Evolutionary conservation across 495 filamentous ascomycete genomes (phyloP), one percentile per base, ranked within the genome.

Genomic region (Neurospora sp.): DNA sequence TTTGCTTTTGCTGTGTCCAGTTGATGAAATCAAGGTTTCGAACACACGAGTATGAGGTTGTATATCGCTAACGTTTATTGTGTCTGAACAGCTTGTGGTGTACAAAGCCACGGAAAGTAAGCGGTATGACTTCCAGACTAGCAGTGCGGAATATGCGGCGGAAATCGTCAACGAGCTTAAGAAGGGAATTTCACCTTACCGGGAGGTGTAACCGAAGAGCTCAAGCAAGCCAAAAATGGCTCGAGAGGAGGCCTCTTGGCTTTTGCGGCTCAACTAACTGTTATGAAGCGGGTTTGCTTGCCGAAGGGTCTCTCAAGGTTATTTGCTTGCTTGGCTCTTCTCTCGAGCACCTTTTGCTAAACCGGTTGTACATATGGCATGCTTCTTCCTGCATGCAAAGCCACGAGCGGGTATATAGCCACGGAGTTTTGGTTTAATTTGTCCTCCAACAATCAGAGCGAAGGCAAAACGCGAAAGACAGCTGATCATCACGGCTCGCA

Each of bases 101-200:
- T 91, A 90, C 72, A 90, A 91, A 74, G 92, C 90, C 47, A 91
- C 91, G 22, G 94, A 97, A 80, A 92, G 90, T 76, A 98, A 99
- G 84, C 85, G 94, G 74, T 99, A 99, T 83, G 96, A 99, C 78
- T 99, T 98, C 83, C 95, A 98, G 81, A 93, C 95, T 16, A 88
- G 86, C 73, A 94, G 87, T 77, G 83, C 86, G 1, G 87, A 89
- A 39, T 93, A 96, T 78, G 95, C 95, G n/a, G 85, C 87, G 37
- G 93, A 96, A 79, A 93, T 99, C 79, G 94, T 98, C 45, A 87
- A 85, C 70, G 96, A 97, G 83, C 91, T 98, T 73, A 94, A 89
- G 82, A 91, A 88, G 79, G 91, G 88, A 41, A 87, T 90, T 22
- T 84, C 86, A 8, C 87, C 86, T 20, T 89, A 88, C 73, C 77